Evolutionary conservation across 352 stramenopile genomes (phyloP), one percentile per base, ranked within the genome.

Genomic region (Phytophthora pistaciae): DNA sequence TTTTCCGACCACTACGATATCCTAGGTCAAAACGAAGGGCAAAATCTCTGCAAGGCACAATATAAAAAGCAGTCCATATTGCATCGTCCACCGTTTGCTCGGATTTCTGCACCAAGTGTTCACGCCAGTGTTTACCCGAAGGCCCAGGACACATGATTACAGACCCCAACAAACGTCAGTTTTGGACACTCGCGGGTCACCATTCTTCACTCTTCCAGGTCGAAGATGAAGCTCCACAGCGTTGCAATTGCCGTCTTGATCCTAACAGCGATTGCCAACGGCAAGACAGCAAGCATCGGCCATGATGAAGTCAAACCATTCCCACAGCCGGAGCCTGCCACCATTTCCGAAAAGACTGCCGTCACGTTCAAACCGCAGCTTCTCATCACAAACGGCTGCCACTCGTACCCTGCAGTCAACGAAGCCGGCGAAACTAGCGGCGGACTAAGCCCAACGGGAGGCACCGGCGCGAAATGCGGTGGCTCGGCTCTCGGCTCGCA

Each of bases 41-140:
- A n/a, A n/a, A n/a, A n/a, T n/a, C n/a, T n/a, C n/a, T n/a, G n/a
- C n/a, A n/a, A n/a, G n/a, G n/a, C n/a, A n/a, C n/a, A n/a, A 66
- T 68, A 69, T 68, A 66, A 60, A 62, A 61, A 62, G 48, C 56
- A 72, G 54, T 64, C 66, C 67, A 52, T 56, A 7, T 42, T 75
- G 63, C 40, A 71, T 42, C 18, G 5, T 65, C n/a, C 13, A 21
- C 42, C 25, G 42, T 49, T 49, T 42, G 36, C 36, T 44, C 4
- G 36, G 13, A 44, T 44, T 6, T 18, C 13, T 3, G 36, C 36
- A 6, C 29, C 29, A 33, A 33, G 29, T 33, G 29, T 33, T 33
- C 29, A 33, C 29, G 29, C 29, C 29, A 1, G 29, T 33, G 29
- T 33, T 33, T 33, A 33, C 29, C 29, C 29, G 29, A 33, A 33